phyloP scores from a whole-genome alignment of 345 rosid species.

The Stellera chamaejasme region DNA sequence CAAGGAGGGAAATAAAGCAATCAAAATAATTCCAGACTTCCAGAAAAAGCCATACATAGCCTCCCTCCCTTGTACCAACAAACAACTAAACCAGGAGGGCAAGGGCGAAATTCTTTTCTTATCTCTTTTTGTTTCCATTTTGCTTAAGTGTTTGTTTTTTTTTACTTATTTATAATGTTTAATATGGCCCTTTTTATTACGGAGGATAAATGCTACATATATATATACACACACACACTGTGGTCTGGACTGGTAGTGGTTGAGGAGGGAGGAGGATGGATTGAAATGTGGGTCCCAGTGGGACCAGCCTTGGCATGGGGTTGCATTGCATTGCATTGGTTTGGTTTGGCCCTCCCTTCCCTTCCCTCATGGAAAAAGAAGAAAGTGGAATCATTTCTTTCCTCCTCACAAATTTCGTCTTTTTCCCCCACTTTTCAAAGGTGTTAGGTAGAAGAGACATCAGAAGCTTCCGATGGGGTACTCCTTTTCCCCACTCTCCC shows the following conservation, averaged over 20 bases:
- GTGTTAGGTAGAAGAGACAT: slow-evolving; percentile 41
- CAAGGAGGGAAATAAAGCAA: too few relatives aligned
- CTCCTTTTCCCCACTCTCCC: neutral
- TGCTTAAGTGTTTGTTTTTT: too few relatives aligned
- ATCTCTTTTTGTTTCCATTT: too few relatives aligned
- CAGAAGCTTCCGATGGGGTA: slow-evolving; percentile 37
- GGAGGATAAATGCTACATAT: too few relatives aligned
- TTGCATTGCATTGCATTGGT: too few relatives aligned
- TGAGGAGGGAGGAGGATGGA: too few relatives aligned
- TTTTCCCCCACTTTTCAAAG: slow-evolving; percentile 16
- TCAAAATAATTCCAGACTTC: too few relatives aligned
- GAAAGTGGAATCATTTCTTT: slow-evolving; percentile 20
- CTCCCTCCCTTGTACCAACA: neutral
- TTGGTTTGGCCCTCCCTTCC: slow-evolving; percentile 14
- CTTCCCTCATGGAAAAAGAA: neutral
- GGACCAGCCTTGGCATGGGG: too few relatives aligned
- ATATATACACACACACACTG: too few relatives aligned
- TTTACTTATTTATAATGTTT: too few relatives aligned
- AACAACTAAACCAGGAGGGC: neutral
- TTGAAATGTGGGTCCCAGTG: slow-evolving; percentile 6
- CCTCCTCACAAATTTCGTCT: slow-evolving; percentile 18
- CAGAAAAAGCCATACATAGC: neutral
- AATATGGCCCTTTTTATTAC: too few relatives aligned
- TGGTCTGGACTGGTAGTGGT: too few relatives aligned
- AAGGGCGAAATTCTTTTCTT: neutral